phyloP scores from a whole-genome alignment of 495 filamentous ascomycete genomes.

The Neurospora terricola region DNA sequence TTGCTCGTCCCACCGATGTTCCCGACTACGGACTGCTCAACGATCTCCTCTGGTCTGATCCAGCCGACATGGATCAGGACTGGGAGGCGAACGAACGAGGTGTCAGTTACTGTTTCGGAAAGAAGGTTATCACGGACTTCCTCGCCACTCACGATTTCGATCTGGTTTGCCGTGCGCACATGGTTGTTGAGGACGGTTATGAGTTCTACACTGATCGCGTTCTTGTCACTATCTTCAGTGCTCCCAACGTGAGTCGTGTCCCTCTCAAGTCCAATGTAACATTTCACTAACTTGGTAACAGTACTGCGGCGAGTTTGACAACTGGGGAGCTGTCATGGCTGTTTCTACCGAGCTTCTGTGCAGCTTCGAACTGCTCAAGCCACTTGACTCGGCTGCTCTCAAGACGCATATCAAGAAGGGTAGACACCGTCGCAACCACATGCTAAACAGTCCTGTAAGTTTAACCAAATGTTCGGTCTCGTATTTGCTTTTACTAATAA shows the following conservation, averaged over 20 bases:
- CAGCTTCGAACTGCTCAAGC: slow-evolving; percentile 95
- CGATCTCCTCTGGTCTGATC: slow-evolving; percentile 95
- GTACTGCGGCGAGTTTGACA: slow-evolving; percentile 99
- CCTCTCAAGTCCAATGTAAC: neutral
- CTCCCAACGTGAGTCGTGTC: slow-evolving; percentile 72
- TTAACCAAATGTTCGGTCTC: neutral
- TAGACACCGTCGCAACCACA: slow-evolving; percentile 76
- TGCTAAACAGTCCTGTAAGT: slow-evolving; percentile 88
- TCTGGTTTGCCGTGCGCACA: slow-evolving; percentile 92
- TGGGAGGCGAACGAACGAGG: slow-evolving; percentile 97
- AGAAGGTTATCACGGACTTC: slow-evolving; percentile 97
- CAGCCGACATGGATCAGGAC: slow-evolving; percentile 93
- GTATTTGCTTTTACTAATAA: slow-evolving; percentile 9
- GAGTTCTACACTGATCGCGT: slow-evolving; percentile 97
- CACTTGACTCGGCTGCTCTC: slow-evolving; percentile 88
- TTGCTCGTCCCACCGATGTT: slow-evolving; percentile 91
- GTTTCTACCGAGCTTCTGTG: slow-evolving; percentile 89
- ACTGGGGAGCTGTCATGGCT: slow-evolving; percentile 98
- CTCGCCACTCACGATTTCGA: slow-evolving; percentile 93
- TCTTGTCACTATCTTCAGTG: slow-evolving; percentile 94
- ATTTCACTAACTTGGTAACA: slow-evolving; percentile 23
- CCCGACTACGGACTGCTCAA: slow-evolving; percentile 96
- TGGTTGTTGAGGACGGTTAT: slow-evolving; percentile 99
- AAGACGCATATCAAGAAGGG: slow-evolving; percentile 99
- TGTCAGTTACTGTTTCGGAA: slow-evolving; percentile 97